Percentiles rank a stretch among this genome's conserved stretches.
These are phyloP conservation scores for Ophiocordyceps unilateralis DNA, from an alignment of 2,329 filamentous ascomycete species.

Conservation along the genomic window DNA sequence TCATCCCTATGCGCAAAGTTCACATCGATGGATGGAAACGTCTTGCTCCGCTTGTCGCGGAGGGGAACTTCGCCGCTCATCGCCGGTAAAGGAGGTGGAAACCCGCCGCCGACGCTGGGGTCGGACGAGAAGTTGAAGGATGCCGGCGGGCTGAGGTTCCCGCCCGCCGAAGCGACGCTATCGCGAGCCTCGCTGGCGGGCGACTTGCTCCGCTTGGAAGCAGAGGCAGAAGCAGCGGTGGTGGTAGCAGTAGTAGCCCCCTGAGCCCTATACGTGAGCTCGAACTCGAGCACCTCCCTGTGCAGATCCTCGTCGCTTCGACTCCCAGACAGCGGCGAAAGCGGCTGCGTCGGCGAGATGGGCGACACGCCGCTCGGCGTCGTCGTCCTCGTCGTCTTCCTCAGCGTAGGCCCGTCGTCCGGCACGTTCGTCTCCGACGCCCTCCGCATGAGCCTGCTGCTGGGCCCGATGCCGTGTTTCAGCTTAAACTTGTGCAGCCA, in stretches of 20 bases:
- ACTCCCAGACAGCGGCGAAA: slow-evolving; percentile 51
- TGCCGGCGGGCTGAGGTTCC: slow-evolving; percentile 58
- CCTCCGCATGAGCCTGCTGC: slow-evolving; percentile 33
- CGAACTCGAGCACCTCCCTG: slow-evolving; percentile 17
- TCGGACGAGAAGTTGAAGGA: slow-evolving; percentile 65
- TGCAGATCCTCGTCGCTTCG: slow-evolving; percentile 55
- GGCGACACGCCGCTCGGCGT: slow-evolving; percentile 47
- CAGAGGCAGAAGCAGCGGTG: no score
- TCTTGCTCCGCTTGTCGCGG: slow-evolving; percentile 59
- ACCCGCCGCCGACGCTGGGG: no score
- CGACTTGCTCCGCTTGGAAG: slow-evolving; percentile 17
- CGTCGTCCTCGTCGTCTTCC: slow-evolving; percentile 16
- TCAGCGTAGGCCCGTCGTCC: slow-evolving; percentile 35
- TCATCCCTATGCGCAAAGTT: slow-evolving; percentile 31
- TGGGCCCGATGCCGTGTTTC: slow-evolving; percentile 48
- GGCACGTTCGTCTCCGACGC: slow-evolving; percentile 55
- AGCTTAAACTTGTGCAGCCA: slow-evolving; percentile 96
- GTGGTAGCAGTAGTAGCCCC: no score
- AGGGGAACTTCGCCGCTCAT: slow-evolving; percentile 52
- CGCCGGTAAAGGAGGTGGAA: slow-evolving; percentile 29
- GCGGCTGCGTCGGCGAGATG: slow-evolving; percentile 47
- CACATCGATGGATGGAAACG: slow-evolving; percentile 57
- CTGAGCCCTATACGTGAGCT: slow-evolving; percentile 16
- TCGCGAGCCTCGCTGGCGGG: slow-evolving; percentile 12
- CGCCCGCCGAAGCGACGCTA: slow-evolving; percentile 49